Evolutionary conservation across 257 asterid genomes (phyloP), one percentile per base, ranked within the genome.

Genomic region (Solanum pennellii): DNA sequence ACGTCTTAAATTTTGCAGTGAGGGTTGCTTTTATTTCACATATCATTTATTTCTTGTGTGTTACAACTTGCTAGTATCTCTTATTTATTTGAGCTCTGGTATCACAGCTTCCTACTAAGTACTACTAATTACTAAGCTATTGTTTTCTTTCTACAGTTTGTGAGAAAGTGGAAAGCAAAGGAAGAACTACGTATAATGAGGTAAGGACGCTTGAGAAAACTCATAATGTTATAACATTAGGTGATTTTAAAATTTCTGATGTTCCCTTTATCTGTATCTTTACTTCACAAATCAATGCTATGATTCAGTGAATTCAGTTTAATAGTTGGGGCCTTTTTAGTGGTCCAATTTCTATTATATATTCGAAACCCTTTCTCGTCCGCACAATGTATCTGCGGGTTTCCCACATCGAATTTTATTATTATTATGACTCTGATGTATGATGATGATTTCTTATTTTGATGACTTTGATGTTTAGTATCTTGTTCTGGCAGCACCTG

Each of bases 151-250:
- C 90, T 73, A 86, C 86, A 97, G 99, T 97, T 89, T 95, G 99
- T 86, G 98, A 95, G 94, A 97, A 97, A 91, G 99, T 97, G 87
- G 98, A 95, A 94, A 97, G 98, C 98, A 97, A 94, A 91, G 99
- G 99, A 87, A 94, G 98, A 92, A 97, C 99, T 37, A 97, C 99
- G 56, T 97, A 97, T 91, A 97, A 97, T 90, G 99, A 97, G 98
- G 99, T 97, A 86, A 92, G 93, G 87, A 79, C 83, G 84, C 85
- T 69, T 86, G 85, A 49, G 44, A 31, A 82, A 82, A 80, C 29
- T 80, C 85, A 18, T 29, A 16, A 82, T 82, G 69, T 18, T 29
- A 47, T 80, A 65, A 49, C n/a, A 31, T 16, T 29, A 49, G 44
- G 25, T 29, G 27, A 27, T 82, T 49, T 49, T 10, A 49, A 82